Evolutionary conservation across 164 flowering plant species (phyloP), one percentile per base, ranked within the genome.

Genomic region (Santalum album): DNA sequence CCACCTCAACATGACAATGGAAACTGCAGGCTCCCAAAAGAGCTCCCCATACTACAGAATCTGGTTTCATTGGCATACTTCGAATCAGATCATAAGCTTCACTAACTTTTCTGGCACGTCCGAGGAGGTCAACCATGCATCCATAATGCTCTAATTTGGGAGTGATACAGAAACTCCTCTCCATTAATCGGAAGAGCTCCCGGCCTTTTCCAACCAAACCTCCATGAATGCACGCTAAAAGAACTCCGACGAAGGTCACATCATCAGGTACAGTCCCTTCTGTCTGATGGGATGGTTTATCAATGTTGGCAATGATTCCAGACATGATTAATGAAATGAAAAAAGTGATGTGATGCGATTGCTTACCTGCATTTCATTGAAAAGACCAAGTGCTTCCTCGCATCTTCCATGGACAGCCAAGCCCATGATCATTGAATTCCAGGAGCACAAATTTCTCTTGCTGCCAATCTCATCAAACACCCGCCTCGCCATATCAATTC

Each of bases 361-460:
- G 47, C 78, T 69, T 54, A 85, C 87, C 72, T 72, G 70, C 89
- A 87, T 78, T 36, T 73, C 56, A 40, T 75, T 48, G 63, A 85
- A 85, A 54, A 80, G 76, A 24, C 71, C 64, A 46, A 90, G 71
- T 39, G 80, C 86, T 51, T 78, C 82, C 34, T 54, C 23, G 62
- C 75, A 64, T 47, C 60, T 73, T 57, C 97, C 97, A 69, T 90
- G 97, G 26, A 80, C 64, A 62, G 90, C 94, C 56, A 84, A 70
- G 5, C 94, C 84, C 85, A 72, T 82, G 71, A 87, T 85, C 89
- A 90, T 81, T 1, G 87, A 68, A 68, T 85, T 87, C 94, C 94
- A 90, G 49, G 94, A 75, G 61, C 94, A 85, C 55, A 79, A 51
- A 49, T 81, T 74, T 66, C 75, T 76, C 32, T 49, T 55, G 6